A percentile compares a stretch with the other conserved stretches of the same genome.
Evolutionary conservation across 495 filamentous ascomycete species (phyloP).

Genomic region (Durotheca rogersii): DNA sequence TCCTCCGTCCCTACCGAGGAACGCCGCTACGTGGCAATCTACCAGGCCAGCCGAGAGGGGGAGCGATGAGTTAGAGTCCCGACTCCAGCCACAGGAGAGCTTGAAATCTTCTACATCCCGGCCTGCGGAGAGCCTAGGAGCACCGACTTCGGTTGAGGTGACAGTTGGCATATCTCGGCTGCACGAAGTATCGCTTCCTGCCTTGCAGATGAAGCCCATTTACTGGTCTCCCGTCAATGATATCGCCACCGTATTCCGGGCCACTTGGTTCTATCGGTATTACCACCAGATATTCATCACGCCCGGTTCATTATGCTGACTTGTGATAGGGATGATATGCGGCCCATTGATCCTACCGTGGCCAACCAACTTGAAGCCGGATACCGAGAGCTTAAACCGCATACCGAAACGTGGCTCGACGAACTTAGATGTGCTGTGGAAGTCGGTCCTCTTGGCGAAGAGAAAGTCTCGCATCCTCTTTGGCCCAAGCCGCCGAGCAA

Average conservation of each 20-base stretch:
- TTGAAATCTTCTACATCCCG: conserved; percentile 2
- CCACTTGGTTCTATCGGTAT: conserved; percentile 91
- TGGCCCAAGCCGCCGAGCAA: conserved; percentile 64
- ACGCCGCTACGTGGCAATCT: conserved; percentile 8
- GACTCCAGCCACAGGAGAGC: conserved; percentile 6
- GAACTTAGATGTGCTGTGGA: conserved; percentile 89
- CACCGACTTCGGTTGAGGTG: conserved; percentile 51
- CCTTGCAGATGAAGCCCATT: conserved; percentile 85
- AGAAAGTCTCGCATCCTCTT: conserved; percentile 79
- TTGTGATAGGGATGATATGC: conserved; percentile 68
- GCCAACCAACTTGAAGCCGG: conserved; percentile 91
- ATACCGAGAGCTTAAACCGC: conserved; percentile 80
- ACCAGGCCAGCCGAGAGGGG: conserved; percentile 12
- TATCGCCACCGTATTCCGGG: conserved; percentile 75
- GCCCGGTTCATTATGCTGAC: conserved; percentile 12
- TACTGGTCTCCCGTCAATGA: conserved; percentile 98
- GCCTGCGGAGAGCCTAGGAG: conserved; percentile 8
- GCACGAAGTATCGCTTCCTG: conserved; percentile 58
- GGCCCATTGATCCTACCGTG: conserved; percentile 81
- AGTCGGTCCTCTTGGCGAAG: conserved; percentile 84
- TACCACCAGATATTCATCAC: neutral
- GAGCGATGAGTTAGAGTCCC: conserved; percentile 7
- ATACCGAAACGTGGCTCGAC: conserved; percentile 91
- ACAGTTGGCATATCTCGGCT: conserved; percentile 77
- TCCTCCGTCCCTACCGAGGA: conserved; percentile 30